A percentile compares a stretch with the other conserved stretches of the same genome.
Evolutionary conservation across 495 filamentous ascomycete genomes (phyloP).

Genomic region (Podospora tetraspora): DNA sequence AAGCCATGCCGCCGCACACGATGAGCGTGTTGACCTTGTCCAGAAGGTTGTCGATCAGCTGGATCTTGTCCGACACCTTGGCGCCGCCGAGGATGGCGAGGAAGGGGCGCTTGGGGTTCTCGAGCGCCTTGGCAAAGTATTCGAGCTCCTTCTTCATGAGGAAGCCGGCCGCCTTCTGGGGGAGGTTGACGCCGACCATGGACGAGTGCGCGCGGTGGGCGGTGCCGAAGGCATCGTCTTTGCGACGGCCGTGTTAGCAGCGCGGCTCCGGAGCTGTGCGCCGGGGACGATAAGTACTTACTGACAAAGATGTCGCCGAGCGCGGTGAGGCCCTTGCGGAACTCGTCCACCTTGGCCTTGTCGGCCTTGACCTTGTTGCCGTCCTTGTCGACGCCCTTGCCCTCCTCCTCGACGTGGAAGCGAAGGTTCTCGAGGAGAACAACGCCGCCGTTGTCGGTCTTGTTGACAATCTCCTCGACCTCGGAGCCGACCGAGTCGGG

Average conservation of each 20-base stretch:
- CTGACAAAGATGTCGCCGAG: slow-evolving; percentile 96
- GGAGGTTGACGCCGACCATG: slow-evolving; percentile 95
- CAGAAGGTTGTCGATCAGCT: slow-evolving; percentile 97
- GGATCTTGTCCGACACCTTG: slow-evolving; percentile 99
- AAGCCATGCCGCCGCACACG: slow-evolving; percentile 97
- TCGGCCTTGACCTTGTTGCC: slow-evolving; percentile 99
- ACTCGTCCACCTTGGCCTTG: slow-evolving; percentile 83
- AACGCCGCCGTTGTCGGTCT: slow-evolving; percentile 74
- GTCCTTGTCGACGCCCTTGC: slow-evolving; percentile 81
- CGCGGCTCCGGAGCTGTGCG: not conserved
- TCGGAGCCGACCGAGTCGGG: slow-evolving; percentile 86
- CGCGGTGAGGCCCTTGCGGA: slow-evolving; percentile 90
- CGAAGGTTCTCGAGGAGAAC: slow-evolving; percentile 95
- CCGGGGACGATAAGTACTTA: slow-evolving; percentile 44
- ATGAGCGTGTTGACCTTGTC: slow-evolving; percentile 95
- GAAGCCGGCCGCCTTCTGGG: slow-evolving; percentile 94
- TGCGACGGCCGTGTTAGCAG: not conserved
- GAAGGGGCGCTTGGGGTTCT: slow-evolving; percentile 90
- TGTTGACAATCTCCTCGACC: slow-evolving; percentile 83
- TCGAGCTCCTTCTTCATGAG: slow-evolving; percentile 99
- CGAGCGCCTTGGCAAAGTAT: slow-evolving; percentile 97
- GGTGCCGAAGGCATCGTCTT: slow-evolving; percentile 98
- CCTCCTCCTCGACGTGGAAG: slow-evolving; percentile 97
- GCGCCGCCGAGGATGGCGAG: slow-evolving; percentile 96
- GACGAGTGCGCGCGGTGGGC: slow-evolving; percentile 97